Percentiles rank a stretch among this genome's conserved stretches.
Evolutionary conservation across 805 yeast species (phyloP).

Genomic region (Metschnikowia colocasiae): DNA sequence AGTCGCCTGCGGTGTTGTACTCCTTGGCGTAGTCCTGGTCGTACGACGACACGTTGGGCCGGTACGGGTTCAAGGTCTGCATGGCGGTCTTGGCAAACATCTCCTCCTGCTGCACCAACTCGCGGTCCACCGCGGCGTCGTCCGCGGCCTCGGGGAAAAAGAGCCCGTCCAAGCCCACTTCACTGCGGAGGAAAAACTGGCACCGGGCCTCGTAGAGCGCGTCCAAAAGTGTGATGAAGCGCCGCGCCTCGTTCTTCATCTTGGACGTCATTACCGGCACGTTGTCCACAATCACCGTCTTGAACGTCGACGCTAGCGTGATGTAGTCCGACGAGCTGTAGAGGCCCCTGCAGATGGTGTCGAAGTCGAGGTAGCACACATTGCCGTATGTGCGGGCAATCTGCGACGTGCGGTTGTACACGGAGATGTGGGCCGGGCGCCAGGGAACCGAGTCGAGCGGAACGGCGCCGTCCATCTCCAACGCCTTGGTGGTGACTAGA

Average conservation of each 20-base stretch:
- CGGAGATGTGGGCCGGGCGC: slow-evolving; percentile 34
- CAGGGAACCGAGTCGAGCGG: slow-evolving; percentile 16
- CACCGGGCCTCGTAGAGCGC: slow-evolving; percentile 68
- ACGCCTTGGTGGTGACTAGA: slow-evolving; percentile 25
- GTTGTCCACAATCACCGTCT: slow-evolving; percentile 53
- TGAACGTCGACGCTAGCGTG: slow-evolving; percentile 57
- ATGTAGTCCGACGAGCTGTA: slow-evolving; percentile 69
- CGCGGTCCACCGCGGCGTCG: slow-evolving; percentile 26
- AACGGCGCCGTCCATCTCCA: slow-evolving; percentile 9
- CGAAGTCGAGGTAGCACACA: slow-evolving; percentile 48
- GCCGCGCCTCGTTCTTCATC: slow-evolving; percentile 64
- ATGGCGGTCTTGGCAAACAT: slow-evolving; percentile 63
- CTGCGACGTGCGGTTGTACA: slow-evolving; percentile 52
- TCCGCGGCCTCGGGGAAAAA: slow-evolving; percentile 53
- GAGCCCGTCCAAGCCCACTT: slow-evolving; percentile 46
- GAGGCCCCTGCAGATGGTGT: slow-evolving; percentile 51
- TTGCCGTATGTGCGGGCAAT: slow-evolving; percentile 41
- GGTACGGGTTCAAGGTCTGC: slow-evolving; percentile 58
- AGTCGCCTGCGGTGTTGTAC: slow-evolving; percentile 7
- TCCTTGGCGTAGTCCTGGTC: slow-evolving; percentile 42
- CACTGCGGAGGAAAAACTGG: slow-evolving; percentile 51
- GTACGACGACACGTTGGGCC: slow-evolving; percentile 67
- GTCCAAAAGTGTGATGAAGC: slow-evolving; percentile 63
- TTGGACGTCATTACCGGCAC: slow-evolving; percentile 56
- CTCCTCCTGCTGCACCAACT: slow-evolving; percentile 59